A percentile compares a stretch with the other conserved stretches of the same genome.
These are phyloP conservation scores for Podila horticola DNA, from an alignment of 192 early-diverging fungal species.

Conservation along the genomic window DNA sequence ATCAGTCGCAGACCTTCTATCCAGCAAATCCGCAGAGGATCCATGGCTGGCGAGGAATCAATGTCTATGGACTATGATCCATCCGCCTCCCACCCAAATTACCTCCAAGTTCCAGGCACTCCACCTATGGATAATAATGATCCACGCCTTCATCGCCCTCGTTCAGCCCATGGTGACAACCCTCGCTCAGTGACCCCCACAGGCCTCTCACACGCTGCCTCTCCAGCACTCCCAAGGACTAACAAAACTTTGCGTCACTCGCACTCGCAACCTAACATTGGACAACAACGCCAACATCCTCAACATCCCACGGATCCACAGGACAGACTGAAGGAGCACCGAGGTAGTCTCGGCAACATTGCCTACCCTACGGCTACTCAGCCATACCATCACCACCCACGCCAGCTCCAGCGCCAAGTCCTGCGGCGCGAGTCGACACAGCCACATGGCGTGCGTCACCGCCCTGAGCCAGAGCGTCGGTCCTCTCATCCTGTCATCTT, in stretches of 20 bases:
- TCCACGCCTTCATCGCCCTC: slow-evolving; percentile 6
- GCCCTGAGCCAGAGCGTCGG: slow-evolving; percentile 11
- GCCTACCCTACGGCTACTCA: slow-evolving; percentile 7
- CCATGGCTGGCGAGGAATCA: slow-evolving; percentile 5
- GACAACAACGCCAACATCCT: slow-evolving; percentile 25
- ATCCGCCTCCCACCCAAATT: neutral
- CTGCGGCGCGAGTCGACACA: slow-evolving; percentile 27
- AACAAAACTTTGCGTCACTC: slow-evolving; percentile 25
- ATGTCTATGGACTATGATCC: slow-evolving; percentile 14
- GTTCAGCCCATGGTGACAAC: neutral
- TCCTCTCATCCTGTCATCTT: slow-evolving; percentile 24
- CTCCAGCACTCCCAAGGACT: neutral
- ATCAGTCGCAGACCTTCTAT: slow-evolving; percentile 13
- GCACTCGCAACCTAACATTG: slow-evolving; percentile 35
- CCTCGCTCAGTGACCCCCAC: slow-evolving; percentile 10
- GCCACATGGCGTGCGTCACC: slow-evolving; percentile 2
- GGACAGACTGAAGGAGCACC: slow-evolving; percentile 10
- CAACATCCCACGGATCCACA: slow-evolving; percentile 14
- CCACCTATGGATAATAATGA: slow-evolving; percentile 17
- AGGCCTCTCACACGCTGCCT: neutral
- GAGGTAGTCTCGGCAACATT: slow-evolving; percentile 8
- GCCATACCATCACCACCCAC: slow-evolving; percentile 16
- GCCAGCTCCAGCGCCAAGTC: slow-evolving; percentile 9
- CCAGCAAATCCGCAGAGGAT: slow-evolving; percentile 5
- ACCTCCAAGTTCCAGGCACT: slow-evolving; percentile 28